Conservation (phyloP, 768 basidiomycete genomes). For the Chiua virens region DNA sequence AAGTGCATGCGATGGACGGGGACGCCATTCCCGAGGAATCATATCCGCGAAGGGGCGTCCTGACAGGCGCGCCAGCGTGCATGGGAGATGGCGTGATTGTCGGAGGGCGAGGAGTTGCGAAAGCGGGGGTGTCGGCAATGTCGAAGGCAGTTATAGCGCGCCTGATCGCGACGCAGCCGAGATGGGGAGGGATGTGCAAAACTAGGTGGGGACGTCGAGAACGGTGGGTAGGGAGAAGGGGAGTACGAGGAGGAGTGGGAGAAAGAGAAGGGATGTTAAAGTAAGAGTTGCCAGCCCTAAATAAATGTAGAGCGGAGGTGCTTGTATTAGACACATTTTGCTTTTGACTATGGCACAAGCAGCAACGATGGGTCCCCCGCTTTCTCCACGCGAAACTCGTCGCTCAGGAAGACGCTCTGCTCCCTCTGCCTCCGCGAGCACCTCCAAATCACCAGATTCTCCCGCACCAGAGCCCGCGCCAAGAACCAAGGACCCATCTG, state of each 20-base stretch:
- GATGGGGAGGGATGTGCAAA: background rate
- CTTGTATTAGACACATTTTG: slow-evolving; percentile 6
- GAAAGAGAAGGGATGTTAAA: too few species aligned
- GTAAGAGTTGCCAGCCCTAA: slow-evolving; percentile 36
- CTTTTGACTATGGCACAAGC: slow-evolving; percentile 55
- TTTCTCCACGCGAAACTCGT: slow-evolving; percentile 74
- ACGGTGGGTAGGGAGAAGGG: background rate
- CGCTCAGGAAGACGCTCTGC: slow-evolving; percentile 75
- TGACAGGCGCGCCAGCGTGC: slow-evolving; percentile 6
- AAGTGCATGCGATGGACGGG: slow-evolving; percentile 16
- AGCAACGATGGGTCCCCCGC: slow-evolving; percentile 72
- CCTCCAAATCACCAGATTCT: slow-evolving; percentile 75
- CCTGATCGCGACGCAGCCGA: slow-evolving; percentile 19
- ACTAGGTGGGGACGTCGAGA: background rate
- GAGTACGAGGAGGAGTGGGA: background rate
- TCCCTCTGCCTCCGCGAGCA: slow-evolving; percentile 63
- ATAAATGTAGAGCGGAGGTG: slow-evolving; percentile 26
- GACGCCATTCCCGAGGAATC: slow-evolving; percentile 10
- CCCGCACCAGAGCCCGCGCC: slow-evolving; percentile 47
- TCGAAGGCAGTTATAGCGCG: background rate
- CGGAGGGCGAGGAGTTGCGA: slow-evolving; percentile 2
- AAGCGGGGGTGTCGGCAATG: background rate
- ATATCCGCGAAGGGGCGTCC: slow-evolving; percentile 2
- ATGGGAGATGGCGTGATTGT: background rate
- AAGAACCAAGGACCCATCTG: slow-evolving; percentile 43